These are phyloP conservation scores for Ramaria rubella DNA, from an alignment of 768 basidiomycete genomes.

Conservation along the genomic window DNA sequence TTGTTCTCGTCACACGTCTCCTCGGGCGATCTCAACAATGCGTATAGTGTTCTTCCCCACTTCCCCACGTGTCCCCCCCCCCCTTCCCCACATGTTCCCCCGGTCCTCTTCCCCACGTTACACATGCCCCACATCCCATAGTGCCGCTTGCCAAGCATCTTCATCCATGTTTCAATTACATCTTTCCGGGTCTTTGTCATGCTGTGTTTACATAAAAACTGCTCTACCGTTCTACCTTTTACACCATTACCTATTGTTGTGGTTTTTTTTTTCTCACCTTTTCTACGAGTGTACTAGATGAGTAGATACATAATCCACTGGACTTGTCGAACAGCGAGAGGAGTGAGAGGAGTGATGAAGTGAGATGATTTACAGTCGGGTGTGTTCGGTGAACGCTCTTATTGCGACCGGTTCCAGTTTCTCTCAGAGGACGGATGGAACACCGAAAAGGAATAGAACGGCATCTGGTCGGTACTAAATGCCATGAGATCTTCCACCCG, in stretches of 20 bases:
- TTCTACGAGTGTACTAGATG: no score
- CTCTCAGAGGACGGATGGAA: no score
- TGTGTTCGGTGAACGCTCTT: no score
- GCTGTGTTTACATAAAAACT: neutral
- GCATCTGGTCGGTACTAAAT: neutral
- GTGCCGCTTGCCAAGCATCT: neutral
- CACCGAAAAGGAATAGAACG: no score
- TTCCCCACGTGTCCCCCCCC: neutral
- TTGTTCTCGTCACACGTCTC: neutral
- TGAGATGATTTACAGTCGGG: no score
- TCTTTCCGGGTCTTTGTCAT: neutral
- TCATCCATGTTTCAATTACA: neutral
- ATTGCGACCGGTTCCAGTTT: no score
- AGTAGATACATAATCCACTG: no score
- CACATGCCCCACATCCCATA: neutral
- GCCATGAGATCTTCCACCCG: neutral
- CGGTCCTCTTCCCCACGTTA: neutral
- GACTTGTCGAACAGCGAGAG: no score
- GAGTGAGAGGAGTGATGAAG: no score
- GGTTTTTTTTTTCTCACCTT: neutral
- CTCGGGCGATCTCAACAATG: no score
- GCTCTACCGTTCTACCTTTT: neutral
- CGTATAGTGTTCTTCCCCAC: neutral
- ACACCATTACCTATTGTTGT: neutral
- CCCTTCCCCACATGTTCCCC: no score